Base-by-base conservation (phyloP, 768 basidiomycete genomes). In the Sistotremastrum suecicum region DNA sequence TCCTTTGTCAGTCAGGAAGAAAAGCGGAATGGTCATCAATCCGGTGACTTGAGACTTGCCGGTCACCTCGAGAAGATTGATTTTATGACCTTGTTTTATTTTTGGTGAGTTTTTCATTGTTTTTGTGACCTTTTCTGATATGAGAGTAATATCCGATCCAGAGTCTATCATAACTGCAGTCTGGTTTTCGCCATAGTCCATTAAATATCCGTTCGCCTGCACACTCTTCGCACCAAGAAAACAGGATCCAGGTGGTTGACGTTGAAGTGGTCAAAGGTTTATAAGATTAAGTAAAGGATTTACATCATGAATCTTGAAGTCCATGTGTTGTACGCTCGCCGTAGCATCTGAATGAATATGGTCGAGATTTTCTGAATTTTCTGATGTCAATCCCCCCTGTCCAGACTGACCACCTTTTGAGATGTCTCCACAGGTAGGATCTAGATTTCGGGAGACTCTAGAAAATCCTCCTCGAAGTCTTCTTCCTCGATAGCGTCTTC, bases 91-190 rank as follows among this genome's bases (percentile, higher is more conserved):
- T 0, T 33, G 51, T 36, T 50, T 50, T 0, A 57, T 7, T 39
- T 54, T 54, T 1, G 59, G 58, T 7, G 40, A 7, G 1, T 42
- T 30, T 5, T 31, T 34, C 20, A 59, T 33, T 5, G 36, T 8
- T 1, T 40, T 33, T 10, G 50, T 43, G 12, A 35, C 32, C 7
- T 39, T n/a, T 10, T 51, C 39, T 6, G 63, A 63, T 2, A 65
- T 65, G 2, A 63, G 46, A 3, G 65, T 64, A 11, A 64, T 66
- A 45, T 65, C 61, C 3, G 64, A 59, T 34, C 63, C 60, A 0
- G 60, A 61, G 41, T 65, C 65, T 2, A 60, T 39, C 28, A 56
- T 51, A 8, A 56, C 35, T 7, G 36, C 38, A 3, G 48, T 45
- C 1, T 41, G 5, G 10, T 54, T 39, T 1, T 38, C 12, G 5